Evolutionary conservation across 176 grass and related monocot genomes (phyloP).

Genomic region (Pontederia crassipes): DNA sequence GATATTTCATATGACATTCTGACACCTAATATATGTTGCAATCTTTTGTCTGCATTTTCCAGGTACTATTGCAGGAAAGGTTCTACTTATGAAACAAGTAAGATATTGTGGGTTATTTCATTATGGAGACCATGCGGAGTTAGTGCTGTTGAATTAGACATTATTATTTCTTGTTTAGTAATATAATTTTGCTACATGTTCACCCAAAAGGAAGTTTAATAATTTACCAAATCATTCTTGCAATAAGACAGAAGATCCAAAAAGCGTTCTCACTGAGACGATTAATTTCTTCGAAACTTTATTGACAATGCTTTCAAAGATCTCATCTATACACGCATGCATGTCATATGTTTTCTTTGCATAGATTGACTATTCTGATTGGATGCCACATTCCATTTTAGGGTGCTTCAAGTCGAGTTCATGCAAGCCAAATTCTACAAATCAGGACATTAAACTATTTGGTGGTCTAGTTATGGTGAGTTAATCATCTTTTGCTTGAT

Average conservation of each 20-base stretch:
- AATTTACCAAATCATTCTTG: no score
- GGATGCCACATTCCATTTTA: constrained; percentile 27
- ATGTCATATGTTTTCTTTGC: not conserved
- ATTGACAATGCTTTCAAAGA: not conserved
- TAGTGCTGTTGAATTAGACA: no score
- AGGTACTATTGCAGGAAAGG: constrained; percentile 56
- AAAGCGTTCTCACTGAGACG: no score
- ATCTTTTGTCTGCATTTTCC: constrained; percentile 9
- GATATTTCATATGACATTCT: not conserved
- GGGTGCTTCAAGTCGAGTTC: constrained; percentile 39
- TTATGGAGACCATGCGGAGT: not conserved
- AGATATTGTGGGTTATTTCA: constrained; percentile 6
- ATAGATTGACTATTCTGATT: not conserved
- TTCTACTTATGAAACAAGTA: constrained; percentile 40
- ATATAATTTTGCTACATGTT: no score
- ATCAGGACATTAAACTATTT: constrained; percentile 37
- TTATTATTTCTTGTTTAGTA: no score
- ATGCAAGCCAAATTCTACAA: constrained; percentile 42
- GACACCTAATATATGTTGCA: not conserved
- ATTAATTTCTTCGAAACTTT: no score
- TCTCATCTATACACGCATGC: not conserved
- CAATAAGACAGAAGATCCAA: no score
- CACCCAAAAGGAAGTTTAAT: no score
- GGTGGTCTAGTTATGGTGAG: constrained; percentile 54
- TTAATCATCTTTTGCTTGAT: constrained; percentile 1